A percentile compares a stretch with the other conserved stretches of the same genome.
Conservation (phyloP, 257 asterid genomes). For the Nicotiana benthamiana region DNA sequence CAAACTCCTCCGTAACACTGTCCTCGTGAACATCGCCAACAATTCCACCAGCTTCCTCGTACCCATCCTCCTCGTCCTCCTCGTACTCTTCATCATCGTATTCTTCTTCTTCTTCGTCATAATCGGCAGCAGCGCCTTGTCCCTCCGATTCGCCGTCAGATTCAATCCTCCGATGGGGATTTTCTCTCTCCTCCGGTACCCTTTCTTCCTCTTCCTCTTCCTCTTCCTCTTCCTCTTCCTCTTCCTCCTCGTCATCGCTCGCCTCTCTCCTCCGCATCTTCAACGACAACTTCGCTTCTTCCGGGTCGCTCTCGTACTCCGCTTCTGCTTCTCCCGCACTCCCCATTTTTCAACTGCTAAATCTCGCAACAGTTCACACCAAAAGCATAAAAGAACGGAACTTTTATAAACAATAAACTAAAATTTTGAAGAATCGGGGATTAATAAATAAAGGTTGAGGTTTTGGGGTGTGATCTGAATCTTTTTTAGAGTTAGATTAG, state of each 20-base stretch:
- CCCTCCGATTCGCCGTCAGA: slow-evolving; percentile 70
- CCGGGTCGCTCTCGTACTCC: slow-evolving; percentile 98
- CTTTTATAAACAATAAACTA: neutral
- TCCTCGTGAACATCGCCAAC: slow-evolving; percentile 13
- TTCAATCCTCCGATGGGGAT: slow-evolving; percentile 37
- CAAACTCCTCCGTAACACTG: slow-evolving; percentile 14
- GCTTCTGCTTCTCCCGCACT: slow-evolving; percentile 33
- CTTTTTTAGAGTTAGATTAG: neutral
- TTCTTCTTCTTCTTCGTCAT: slow-evolving; percentile 25
- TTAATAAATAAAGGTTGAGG: neutral
- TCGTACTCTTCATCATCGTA: slow-evolving; percentile 33
- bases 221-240: no score
- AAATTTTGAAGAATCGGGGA: neutral
- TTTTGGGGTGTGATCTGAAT: neutral
- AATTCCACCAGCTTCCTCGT: slow-evolving; percentile 14
- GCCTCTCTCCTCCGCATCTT: slow-evolving; percentile 89
- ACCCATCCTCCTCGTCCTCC: slow-evolving; percentile 34
- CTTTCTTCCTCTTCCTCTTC: slow-evolving; percentile 45
- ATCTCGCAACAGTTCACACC: neutral
- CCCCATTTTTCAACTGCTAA: slow-evolving; percentile 28
- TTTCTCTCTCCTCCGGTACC: slow-evolving; percentile 17
- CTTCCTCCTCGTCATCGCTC: slow-evolving; percentile 76
- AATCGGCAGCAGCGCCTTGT: slow-evolving; percentile 56
- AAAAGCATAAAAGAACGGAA: neutral
- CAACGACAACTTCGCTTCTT: slow-evolving; percentile 78